phyloP scores from a whole-genome alignment of 2,329 filamentous ascomycete genomes.

The Penicillium sp. region DNA sequence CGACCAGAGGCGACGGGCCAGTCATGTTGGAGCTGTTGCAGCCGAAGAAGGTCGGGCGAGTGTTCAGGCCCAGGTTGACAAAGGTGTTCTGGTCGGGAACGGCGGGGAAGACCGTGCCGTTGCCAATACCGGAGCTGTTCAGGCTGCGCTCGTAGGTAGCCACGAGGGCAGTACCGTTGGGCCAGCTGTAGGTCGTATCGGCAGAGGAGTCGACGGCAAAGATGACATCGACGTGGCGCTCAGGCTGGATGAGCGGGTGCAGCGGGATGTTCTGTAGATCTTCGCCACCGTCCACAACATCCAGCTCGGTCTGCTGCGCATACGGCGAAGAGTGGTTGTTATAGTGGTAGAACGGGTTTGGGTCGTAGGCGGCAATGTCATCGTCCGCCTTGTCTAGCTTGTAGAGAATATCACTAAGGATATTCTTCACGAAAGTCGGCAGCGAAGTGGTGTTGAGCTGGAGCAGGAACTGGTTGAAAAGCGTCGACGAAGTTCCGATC shows the following conservation, averaged over 20 bases:
- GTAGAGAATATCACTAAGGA: constrained; percentile 53
- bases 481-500: constrained; percentile 78
- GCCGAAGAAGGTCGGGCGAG: constrained; percentile 74
- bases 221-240: constrained; percentile 72
- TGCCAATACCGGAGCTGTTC: constrained; percentile 53
- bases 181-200: constrained; percentile 67
- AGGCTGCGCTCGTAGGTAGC: constrained; percentile 69
- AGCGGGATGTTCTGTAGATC: constrained; percentile 77
- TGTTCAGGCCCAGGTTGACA: constrained; percentile 72
- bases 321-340: constrained; percentile 59
- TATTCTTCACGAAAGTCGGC: constrained; percentile 51
- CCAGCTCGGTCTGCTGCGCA: constrained; percentile 55
- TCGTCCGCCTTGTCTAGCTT: constrained; percentile 58
- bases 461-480: constrained; percentile 78
- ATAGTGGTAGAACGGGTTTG: constrained; percentile 73
- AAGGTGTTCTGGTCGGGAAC: constrained; percentile 75
- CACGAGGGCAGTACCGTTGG: constrained; percentile 71
- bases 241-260: constrained; percentile 70
- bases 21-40: constrained; percentile 67
- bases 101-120: constrained; percentile 68
- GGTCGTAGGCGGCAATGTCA: constrained; percentile 70
- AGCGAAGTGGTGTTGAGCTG: constrained; percentile 57
- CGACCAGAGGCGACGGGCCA: constrained; percentile 61
- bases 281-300: constrained; percentile 74
- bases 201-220: constrained; percentile 77